Percentiles rank a stretch among this genome's conserved stretches.
Evolutionary conservation across 495 filamentous ascomycete genomes (phyloP).

Genomic region (Podospora bellae-mahoneyi): DNA sequence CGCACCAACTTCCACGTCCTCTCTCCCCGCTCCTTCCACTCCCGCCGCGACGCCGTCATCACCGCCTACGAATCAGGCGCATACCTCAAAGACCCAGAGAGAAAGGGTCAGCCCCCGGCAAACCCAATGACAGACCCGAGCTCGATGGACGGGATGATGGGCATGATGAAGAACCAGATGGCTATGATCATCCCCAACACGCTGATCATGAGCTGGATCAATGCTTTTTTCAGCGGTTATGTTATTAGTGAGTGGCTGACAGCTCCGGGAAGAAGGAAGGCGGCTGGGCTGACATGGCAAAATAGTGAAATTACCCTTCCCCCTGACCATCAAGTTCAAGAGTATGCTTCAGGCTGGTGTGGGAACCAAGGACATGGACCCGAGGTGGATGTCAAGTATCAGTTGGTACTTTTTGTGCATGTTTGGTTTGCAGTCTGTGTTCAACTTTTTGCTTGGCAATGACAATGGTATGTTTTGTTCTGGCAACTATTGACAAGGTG

Average conservation of each 20-base stretch:
- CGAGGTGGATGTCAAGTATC: slow-evolving; percentile 94
- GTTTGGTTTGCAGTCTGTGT: slow-evolving; percentile 95
- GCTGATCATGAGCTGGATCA: slow-evolving; percentile 99
- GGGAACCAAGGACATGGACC: slow-evolving; percentile 91
- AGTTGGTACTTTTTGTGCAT: slow-evolving; percentile 98
- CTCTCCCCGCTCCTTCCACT: slow-evolving; percentile 68
- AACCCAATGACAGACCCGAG: slow-evolving; percentile 98
- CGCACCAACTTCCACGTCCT: slow-evolving; percentile 74
- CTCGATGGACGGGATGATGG: slow-evolving; percentile 99
- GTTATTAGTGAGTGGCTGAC: slow-evolving; percentile 72
- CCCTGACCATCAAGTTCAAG: slow-evolving; percentile 96
- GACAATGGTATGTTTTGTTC: slow-evolving; percentile 71
- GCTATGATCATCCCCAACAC: slow-evolving; percentile 99
- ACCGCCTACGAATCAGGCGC: slow-evolving; percentile 75
- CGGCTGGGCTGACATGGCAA: neutral
- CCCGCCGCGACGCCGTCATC: slow-evolving; percentile 75
- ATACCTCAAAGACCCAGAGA: slow-evolving; percentile 85
- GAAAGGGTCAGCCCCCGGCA: slow-evolving; percentile 76
- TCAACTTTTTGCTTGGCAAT: slow-evolving; percentile 91
- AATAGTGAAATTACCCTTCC: slow-evolving; percentile 92
- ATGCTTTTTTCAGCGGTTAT: slow-evolving; percentile 96
- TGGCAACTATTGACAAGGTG: neutral
- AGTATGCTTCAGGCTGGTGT: slow-evolving; percentile 98
- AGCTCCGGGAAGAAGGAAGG: no score
- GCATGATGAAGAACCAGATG: slow-evolving; percentile 99